Evolutionary conservation across 768 basidiomycete genomes (phyloP).

Genomic region (Podaxis sp.): DNA sequence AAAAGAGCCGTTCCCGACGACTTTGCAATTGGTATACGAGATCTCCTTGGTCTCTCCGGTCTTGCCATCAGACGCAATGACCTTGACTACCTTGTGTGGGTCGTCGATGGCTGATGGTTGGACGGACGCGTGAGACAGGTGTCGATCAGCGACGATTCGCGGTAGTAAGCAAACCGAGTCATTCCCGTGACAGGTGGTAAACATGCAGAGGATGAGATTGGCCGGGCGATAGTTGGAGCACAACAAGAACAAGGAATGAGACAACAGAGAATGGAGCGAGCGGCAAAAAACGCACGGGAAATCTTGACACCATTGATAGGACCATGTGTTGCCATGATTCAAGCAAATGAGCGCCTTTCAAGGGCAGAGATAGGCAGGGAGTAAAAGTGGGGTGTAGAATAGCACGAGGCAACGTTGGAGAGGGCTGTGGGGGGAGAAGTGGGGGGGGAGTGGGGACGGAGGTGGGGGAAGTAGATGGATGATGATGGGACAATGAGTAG

Average conservation of each 20-base stretch:
- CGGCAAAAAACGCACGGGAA: slow-evolving; percentile 58
- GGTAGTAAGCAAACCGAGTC: slow-evolving; percentile 13
- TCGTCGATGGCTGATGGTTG: slow-evolving; percentile 76
- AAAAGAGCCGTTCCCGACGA: slow-evolving; percentile 98
- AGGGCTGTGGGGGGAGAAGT: slow-evolving; percentile 11
- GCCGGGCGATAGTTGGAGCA: slow-evolving; percentile 24
- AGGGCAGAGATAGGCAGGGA: not conserved
- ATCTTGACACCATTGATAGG: slow-evolving; percentile 89
- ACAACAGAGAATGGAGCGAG: slow-evolving; percentile 19
- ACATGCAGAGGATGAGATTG: slow-evolving; percentile 16
- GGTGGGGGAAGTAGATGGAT: not conserved
- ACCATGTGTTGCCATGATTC: slow-evolving; percentile 67
- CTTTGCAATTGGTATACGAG: slow-evolving; percentile 95
- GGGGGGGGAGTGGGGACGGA: not conserved
- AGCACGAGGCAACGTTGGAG: slow-evolving; percentile 13
- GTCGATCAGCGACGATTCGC: slow-evolving; percentile 36
- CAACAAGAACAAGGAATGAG: slow-evolving; percentile 22
- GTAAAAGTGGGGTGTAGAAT: slow-evolving; percentile 5
- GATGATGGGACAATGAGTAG: slow-evolving; percentile 14
- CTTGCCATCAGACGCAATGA: slow-evolving; percentile 94
- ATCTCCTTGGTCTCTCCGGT: slow-evolving; percentile 83
- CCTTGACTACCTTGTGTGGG: slow-evolving; percentile 94
- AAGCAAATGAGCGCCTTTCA: slow-evolving; percentile 9
- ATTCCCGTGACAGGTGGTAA: not conserved
- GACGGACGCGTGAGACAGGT: slow-evolving; percentile 23